Evolutionary conservation across 768 basidiomycete genomes (phyloP), one percentile per base, ranked within the genome.

Genomic region (Agrocybe pediades): DNA sequence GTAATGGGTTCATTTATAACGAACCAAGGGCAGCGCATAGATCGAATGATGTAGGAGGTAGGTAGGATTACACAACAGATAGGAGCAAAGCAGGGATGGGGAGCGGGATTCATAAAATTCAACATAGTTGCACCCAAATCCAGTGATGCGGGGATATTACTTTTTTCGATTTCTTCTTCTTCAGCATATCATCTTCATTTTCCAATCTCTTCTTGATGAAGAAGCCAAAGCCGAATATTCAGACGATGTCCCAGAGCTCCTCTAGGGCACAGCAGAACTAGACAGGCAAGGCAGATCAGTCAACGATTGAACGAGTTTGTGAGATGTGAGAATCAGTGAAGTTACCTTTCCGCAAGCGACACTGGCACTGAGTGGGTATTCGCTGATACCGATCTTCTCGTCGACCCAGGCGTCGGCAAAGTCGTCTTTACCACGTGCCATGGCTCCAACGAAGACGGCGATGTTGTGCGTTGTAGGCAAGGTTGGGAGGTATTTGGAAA

Each of bases 321-420:
- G 36, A 29, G 24, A 25, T 15, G 41, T 41, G 48, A 33, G 16
- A 36, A 41, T 20, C 21, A 11, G 11, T 36, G n/a, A 36, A 61
- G 87, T 61, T 64, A 96, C 95, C 84, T 98, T 98, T 56, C 96
- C 96, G 65, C 96, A 98, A 17, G 96, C 95, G 23, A 98, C 95
- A 48, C 88, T 87, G 21, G 95, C 95, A 64, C 92, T 95, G 44
- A 97, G 73, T 2, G 92, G 83, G 72, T 95, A 99, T 62, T 97
- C 87, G 63, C 92, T 95, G 71, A 99, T 93, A 57, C 92, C 86
- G 62, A 98, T 94, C 75, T 99, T 99, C 72, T 96, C 87, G 66
- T 99, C 97, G 0, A 98, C 90, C 60, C 90, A 76, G 20, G 83
- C 88, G 71, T 99, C 97, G 13, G 97, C 97, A 74, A 99, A 99